Evolutionary conservation across 805 yeast genomes (phyloP), one percentile per base, ranked within the genome.

Genomic region (Zygotorulaspora florentina): DNA sequence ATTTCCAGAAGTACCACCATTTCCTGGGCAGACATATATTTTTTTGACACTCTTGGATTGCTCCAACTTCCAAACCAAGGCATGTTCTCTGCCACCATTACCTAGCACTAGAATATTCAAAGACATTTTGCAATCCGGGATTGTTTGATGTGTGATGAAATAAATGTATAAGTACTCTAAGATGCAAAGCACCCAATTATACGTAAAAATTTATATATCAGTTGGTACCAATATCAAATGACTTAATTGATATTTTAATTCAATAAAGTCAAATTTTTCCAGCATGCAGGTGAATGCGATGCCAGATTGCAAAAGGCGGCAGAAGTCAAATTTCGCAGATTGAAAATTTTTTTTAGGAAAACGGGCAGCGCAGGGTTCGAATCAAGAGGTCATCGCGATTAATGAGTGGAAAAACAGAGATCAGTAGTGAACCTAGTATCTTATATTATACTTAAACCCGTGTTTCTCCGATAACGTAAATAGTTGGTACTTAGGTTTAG

Each of bases 81-180:
- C 98, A 66, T 93, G 97, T 70, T 93, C 99, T 74, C 99, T 89
- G 56, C 99, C 99, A 65, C 99, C 99, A 70, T 86, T 88, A 61
- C 99, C 99, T 56, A 93, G 77, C 54, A 93, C 83, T 51, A 93
- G 80, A 55, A 93, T 69, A 65, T 85, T 87, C 64, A 77, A 66
- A 20, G 63, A 52, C 63, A 58, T 58, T 10, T n/a, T 18, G 18
- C 12, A 15, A 5, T 5, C n/a, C 28, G 16, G 7, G 11, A 36
- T 3, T 36, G 27, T 25, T 13, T 9, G 36, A 10, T 33, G 20
- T 13, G 18, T 33, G 9, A 4, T 33, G 20, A 4, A 33, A 18
- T n/a, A 16, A n/a, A 16, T 5, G 16, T 13, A 11, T 13, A 9
- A 13, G 13, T 16, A 6, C 36, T 33, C 6, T 5, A 33, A 13